A percentile compares a stretch with the other conserved stretches of the same genome.
These are phyloP conservation scores for Paralagenidium karlingii DNA, from an alignment of 352 stramenopile species.

Conservation along the genomic window DNA sequence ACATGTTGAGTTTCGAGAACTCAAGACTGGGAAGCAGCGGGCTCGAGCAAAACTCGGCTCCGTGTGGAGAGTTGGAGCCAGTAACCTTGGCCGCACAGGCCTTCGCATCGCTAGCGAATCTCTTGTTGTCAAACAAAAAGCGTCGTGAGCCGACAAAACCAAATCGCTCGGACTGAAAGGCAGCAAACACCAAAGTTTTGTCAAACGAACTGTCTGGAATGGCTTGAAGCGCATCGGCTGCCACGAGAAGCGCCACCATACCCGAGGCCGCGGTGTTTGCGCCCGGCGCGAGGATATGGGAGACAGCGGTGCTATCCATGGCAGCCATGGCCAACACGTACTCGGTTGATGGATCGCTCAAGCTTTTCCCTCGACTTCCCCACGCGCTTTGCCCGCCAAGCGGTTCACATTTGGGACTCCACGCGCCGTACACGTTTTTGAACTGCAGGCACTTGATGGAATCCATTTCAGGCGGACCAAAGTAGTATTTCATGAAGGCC, in stretches of 20 bases:
- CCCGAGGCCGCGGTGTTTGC: slow-evolving; percentile 65
- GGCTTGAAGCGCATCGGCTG: slow-evolving; percentile 46
- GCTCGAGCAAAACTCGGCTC: slow-evolving; percentile 44
- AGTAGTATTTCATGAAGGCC: slow-evolving; percentile 78
- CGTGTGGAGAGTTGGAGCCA: slow-evolving; percentile 36
- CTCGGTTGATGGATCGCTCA: slow-evolving; percentile 16
- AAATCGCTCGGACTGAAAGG: slow-evolving; percentile 71
- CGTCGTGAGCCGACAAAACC: slow-evolving; percentile 72
- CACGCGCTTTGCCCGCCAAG: slow-evolving; percentile 71
- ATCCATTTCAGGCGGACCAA: slow-evolving; percentile 57
- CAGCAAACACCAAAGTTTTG: slow-evolving; percentile 70
- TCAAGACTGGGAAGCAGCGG: slow-evolving; percentile 51
- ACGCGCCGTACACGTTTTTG: slow-evolving; percentile 55
- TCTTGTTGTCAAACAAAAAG: slow-evolving; percentile 54
- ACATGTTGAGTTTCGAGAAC: slow-evolving; percentile 38
- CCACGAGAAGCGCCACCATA: slow-evolving; percentile 60
- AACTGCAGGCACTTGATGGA: slow-evolving; percentile 63
- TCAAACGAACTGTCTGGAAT: slow-evolving; percentile 47
- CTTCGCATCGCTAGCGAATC: slow-evolving; percentile 28
- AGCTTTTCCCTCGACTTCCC: slow-evolving; percentile 24
- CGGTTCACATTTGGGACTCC: slow-evolving; percentile 53
- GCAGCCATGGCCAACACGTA: slow-evolving; percentile 58
- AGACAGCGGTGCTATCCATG: slow-evolving; percentile 67
- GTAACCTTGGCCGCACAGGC: slow-evolving; percentile 36
- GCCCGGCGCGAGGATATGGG: slow-evolving; percentile 52